Evolutionary conservation across 495 filamentous ascomycete species (phyloP).

Genomic region (Clohesyomyces aquaticus): DNA sequence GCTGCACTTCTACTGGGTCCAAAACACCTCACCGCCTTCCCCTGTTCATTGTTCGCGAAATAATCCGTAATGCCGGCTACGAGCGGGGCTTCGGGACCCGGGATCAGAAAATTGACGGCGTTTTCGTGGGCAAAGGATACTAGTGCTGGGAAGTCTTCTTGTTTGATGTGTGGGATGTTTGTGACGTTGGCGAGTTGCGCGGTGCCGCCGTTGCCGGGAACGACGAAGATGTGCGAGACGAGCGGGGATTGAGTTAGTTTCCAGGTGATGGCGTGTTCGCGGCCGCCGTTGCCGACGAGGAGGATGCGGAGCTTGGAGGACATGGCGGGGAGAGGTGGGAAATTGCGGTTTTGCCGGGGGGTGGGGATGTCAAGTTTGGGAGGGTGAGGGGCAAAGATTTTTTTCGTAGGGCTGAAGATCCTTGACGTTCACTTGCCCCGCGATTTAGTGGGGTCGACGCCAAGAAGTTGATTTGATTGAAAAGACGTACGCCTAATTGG

Average conservation of each 20-base stretch:
- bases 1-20: conserved; percentile 86
- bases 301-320: conserved; percentile 59
- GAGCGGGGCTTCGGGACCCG: conserved; percentile 91
- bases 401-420: conserved; percentile 13
- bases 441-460: background rate
- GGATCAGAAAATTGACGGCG: conserved; percentile 80
- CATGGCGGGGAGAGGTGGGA: conserved; percentile 6
- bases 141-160: conserved; percentile 76
- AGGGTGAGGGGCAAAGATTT: conserved; percentile 9
- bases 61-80: conserved; percentile 86
- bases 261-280: conserved; percentile 95
- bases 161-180: conserved; percentile 68
- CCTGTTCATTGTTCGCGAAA: conserved; percentile 61
- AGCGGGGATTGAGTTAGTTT: conserved; percentile 80
- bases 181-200: conserved; percentile 68
- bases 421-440: conserved; percentile 1
- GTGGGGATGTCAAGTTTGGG: no score
- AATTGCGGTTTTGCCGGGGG: background rate
- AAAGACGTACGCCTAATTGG: no score
- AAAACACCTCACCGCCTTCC: conserved; percentile 75
- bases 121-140: conserved; percentile 73
- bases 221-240: conserved; percentile 66
- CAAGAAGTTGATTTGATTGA: no score
- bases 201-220: conserved; percentile 91
- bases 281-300: conserved; percentile 88